phyloP scores from a whole-genome alignment of 805 yeast species.

The Hemisphaericaspora nanyangensis region DNA sequence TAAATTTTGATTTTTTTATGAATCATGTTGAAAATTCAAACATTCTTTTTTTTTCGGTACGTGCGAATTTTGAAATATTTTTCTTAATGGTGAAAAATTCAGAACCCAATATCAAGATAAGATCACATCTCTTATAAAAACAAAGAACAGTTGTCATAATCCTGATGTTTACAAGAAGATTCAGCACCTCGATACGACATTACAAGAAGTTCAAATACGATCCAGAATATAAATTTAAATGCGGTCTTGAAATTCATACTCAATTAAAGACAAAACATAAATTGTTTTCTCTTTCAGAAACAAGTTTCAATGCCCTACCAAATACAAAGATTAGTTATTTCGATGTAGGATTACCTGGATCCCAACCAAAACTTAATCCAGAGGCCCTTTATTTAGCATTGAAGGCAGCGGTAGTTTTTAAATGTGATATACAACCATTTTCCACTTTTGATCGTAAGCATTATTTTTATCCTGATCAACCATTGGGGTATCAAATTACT shows the following conservation, averaged over 20 bases:
- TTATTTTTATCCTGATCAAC: slow-evolving; percentile 95
- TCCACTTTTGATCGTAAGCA: slow-evolving; percentile 91
- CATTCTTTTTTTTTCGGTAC: background rate
- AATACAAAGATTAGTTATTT: slow-evolving; percentile 71
- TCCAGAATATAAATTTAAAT: slow-evolving; percentile 48
- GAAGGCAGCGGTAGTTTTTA: slow-evolving; percentile 67
- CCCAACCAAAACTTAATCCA: slow-evolving; percentile 78
- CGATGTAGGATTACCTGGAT: slow-evolving; percentile 88
- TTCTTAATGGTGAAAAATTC: too few relatives aligned
- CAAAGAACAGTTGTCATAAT: background rate
- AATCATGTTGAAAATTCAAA: background rate
- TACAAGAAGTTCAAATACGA: slow-evolving; percentile 37
- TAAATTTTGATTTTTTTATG: too few relatives aligned
- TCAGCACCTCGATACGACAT: slow-evolving; percentile 3
- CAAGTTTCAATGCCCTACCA: slow-evolving; percentile 47
- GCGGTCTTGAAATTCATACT: slow-evolving; percentile 93
- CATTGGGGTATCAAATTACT: slow-evolving; percentile 92
- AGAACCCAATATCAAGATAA: too few relatives aligned
- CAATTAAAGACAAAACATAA: slow-evolving; percentile 74
- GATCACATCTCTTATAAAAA: too few relatives aligned
- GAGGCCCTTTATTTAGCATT: slow-evolving; percentile 71
- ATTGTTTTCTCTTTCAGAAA: slow-evolving; percentile 64
- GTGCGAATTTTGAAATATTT: background rate
- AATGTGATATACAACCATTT: slow-evolving; percentile 48
- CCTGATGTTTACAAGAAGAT: slow-evolving; percentile 1